These are phyloP conservation scores for Colletotrichum theobromicola DNA, from an alignment of 2,329 filamentous ascomycete species.

Conservation along the genomic window DNA sequence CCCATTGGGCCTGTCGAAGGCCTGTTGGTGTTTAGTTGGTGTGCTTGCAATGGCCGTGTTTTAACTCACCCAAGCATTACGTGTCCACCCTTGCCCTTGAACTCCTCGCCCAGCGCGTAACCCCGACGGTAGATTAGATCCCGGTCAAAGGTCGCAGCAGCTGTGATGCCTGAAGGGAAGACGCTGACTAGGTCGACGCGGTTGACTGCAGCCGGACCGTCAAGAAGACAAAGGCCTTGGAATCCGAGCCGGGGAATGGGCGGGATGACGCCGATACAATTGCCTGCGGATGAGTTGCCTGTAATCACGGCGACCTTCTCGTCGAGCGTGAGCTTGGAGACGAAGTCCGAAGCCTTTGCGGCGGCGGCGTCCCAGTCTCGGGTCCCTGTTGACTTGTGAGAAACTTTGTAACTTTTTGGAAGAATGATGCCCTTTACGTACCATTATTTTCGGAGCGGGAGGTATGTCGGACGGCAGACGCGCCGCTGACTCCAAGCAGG, in stretches of 20 bases:
- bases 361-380: conserved; percentile 62
- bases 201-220: neutral
- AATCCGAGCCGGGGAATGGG: conserved; percentile 48
- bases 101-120: conserved; percentile 73
- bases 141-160: conserved; percentile 75
- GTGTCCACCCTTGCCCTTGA: conserved; percentile 66
- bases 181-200: conserved; percentile 35
- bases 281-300: neutral
- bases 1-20: conserved; percentile 65
- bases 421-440: neutral
- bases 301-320: conserved; percentile 57
- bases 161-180: conserved; percentile 74
- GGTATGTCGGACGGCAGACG: neutral
- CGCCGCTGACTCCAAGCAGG: neutral
- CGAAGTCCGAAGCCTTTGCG: conserved; percentile 58
- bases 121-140: conserved; percentile 70
- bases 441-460: neutral
- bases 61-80: neutral
- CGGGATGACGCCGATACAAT: conserved; percentile 49
- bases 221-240: conserved; percentile 6
- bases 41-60: neutral
- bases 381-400: neutral
- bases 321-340: conserved; percentile 66
- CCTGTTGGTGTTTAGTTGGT: conserved; percentile 51
- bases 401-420: fast-evolving